phyloP scores from a whole-genome alignment of 192 early-diverging fungal genomes.

The Spizellomyces sp. region DNA sequence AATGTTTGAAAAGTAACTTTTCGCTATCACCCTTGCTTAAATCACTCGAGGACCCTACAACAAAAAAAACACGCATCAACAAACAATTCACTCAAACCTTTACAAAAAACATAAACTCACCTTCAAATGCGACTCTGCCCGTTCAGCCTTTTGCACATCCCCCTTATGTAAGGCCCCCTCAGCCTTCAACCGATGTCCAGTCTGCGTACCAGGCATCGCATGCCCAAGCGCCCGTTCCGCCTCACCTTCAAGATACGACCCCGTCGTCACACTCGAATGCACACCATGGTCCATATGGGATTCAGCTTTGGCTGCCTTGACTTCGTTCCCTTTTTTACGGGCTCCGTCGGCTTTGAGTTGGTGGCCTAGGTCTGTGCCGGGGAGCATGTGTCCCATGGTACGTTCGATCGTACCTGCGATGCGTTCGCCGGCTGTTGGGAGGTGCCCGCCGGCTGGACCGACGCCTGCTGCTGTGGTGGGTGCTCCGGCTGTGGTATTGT shows the following conservation, averaged over 20 bases:
- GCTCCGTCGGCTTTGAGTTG: slow-evolving; percentile 32
- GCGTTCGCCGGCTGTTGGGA: slow-evolving; percentile 15
- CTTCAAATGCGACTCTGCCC: slow-evolving; percentile 29
- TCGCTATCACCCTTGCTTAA: too few relatives aligned
- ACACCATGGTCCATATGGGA: slow-evolving; percentile 31
- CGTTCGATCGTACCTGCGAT: slow-evolving; percentile 26
- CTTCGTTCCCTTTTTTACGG: slow-evolving; percentile 16
- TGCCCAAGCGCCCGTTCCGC: slow-evolving; percentile 11
- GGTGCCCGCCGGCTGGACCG: background rate
- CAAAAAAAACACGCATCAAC: too few relatives aligned
- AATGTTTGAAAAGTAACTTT: too few relatives aligned
- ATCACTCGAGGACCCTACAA: too few relatives aligned
- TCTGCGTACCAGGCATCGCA: slow-evolving; percentile 11
- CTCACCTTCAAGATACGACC: slow-evolving; percentile 20
- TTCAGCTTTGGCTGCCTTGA: slow-evolving; percentile 24
- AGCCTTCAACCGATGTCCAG: slow-evolving; percentile 31
- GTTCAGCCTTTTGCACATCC: slow-evolving; percentile 27
- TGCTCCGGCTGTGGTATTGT: slow-evolving; percentile 2
- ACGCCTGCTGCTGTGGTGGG: background rate
- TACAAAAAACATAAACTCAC: background rate
- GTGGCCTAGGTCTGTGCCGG: slow-evolving; percentile 33
- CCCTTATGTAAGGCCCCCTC: slow-evolving; percentile 33
- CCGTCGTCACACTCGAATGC: slow-evolving; percentile 19
- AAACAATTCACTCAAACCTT: too few relatives aligned
- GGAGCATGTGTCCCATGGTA: slow-evolving; percentile 24